These are phyloP conservation scores for Rhododendron simsii DNA, from an alignment of 148 eudicot genomes.

Conservation along the genomic window DNA sequence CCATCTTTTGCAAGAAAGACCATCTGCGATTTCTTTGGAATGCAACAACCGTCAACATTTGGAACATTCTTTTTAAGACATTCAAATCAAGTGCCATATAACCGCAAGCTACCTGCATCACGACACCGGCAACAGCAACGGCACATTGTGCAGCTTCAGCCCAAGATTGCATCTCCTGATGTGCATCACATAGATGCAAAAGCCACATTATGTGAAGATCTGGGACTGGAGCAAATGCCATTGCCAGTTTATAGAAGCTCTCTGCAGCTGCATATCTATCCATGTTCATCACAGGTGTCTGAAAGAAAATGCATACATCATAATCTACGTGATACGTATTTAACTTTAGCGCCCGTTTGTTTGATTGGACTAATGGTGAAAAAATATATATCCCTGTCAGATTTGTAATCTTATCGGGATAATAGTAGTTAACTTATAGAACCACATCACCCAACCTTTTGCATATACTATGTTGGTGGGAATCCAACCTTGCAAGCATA, in stretches of 20 bases:
- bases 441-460: not conserved
- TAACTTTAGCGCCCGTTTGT: not conserved
- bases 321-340: not conserved
- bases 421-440: not conserved
- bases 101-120: conserved; percentile 70
- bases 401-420: not conserved
- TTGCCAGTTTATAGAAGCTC: conserved; percentile 92
- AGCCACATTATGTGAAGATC: conserved; percentile 99
- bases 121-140: conserved; percentile 99
- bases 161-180: conserved; percentile 99
- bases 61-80: not conserved
- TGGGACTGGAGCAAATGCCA: conserved; percentile 97
- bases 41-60: not conserved
- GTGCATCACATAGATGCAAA: conserved; percentile 96
- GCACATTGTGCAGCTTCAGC: conserved; percentile 99
- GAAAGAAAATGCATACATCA: conserved; percentile 23
- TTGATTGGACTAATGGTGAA: not conserved
- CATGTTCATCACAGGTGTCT: conserved; percentile 84
- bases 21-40: not conserved
- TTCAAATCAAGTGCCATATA: not conserved
- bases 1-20: conserved; percentile 4
- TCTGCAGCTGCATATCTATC: conserved; percentile 98
- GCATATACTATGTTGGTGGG: not conserved
- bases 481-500: not conserved
- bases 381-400: not conserved